Base-by-base conservation (phyloP, 164 flowering plant genomes). In the Vitis riparia region DNA sequence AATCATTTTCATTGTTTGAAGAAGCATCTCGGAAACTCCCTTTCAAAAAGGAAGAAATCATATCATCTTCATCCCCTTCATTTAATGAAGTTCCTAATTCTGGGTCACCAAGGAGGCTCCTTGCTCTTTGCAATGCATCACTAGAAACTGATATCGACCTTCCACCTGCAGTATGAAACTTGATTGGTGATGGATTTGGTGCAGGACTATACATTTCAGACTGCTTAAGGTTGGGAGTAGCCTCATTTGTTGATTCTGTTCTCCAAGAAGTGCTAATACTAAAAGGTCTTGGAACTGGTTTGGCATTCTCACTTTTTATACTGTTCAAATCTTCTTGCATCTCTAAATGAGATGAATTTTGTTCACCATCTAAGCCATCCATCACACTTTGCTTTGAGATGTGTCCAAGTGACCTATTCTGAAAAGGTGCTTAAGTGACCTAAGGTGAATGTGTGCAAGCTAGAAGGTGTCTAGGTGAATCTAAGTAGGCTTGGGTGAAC, bases 141-240 rank as follows among this genome's bases (percentile, higher is more conserved):
- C 75, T 74, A 12, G 99, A 96, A 72, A 96, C 89, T 16, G 93
- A 90, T 49, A 96, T 79, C 44, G 97, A 92, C 76, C 85, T 85
- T 37, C 98, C 98, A 60, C 97, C 99, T 47, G 98, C 98, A 61
- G 98, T 90, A 13, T 86, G 91, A 70, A 96, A 93, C 79, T 85
- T 87, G 27, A 92, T 74, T 66, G 88, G 87, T 73, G 95, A 84
- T 19, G 84, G 78, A 68, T 85, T 82, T 30, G 65, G 11, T 75
- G 73, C 71, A 48, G 80, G 63, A 73, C 60, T 69, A 51, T 51
- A 55, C 47, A 68, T 55, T 11, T 72, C 79, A 37, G 80, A 57
- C 13, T 65, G 77, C 73, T 62, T n/a, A 66, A 66, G 27, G 9
- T 64, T 75, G 53, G 79, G 73, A 65, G 50, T 50, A n/a, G 30